Evolutionary conservation across 257 asterid species (phyloP).

Genomic region (Ligustrum vulgare): DNA sequence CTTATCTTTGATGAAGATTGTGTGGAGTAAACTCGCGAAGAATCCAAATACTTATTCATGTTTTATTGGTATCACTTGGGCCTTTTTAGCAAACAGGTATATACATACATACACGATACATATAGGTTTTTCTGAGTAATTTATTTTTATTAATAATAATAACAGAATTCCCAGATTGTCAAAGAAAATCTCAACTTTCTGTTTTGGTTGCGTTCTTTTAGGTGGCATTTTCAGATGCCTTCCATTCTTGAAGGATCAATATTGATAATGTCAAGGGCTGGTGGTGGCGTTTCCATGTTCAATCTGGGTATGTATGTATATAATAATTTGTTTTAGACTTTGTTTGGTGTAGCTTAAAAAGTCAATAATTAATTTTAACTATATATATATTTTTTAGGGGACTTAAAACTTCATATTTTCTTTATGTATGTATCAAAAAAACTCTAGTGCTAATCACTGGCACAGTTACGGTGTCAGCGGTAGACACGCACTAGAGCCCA

Average conservation of each 20-base stretch:
- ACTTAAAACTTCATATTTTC: too few species aligned
- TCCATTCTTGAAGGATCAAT: slow-evolving; percentile 61
- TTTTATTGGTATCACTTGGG: slow-evolving; percentile 66
- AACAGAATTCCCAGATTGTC: neutral
- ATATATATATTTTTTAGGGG: too few species aligned
- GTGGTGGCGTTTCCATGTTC: slow-evolving; percentile 78
- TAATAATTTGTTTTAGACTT: too few species aligned
- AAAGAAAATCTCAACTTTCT: neutral
- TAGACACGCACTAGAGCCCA: too few species aligned
- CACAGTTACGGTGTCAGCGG: too few species aligned
- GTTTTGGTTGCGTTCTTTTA: neutral
- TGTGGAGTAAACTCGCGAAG: slow-evolving; percentile 42
- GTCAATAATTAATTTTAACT: too few species aligned
- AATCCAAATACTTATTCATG: slow-evolving; percentile 73
- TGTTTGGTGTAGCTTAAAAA: neutral
- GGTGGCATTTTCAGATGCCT: slow-evolving; percentile 75
- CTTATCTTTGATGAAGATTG: slow-evolving; percentile 42
- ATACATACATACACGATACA: neutral
- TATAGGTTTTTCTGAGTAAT: neutral
- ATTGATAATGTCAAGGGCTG: slow-evolving; percentile 70
- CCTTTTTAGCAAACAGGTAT: slow-evolving; percentile 55
- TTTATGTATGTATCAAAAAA: neutral
- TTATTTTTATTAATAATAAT: slow-evolving; percentile 11
- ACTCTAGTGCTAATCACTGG: too few species aligned
- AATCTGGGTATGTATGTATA: slow-evolving; percentile 47